Evolutionary conservation across 306 rosid species (phyloP), one percentile per base, ranked within the genome.

Genomic region (Clitoria ternatea): DNA sequence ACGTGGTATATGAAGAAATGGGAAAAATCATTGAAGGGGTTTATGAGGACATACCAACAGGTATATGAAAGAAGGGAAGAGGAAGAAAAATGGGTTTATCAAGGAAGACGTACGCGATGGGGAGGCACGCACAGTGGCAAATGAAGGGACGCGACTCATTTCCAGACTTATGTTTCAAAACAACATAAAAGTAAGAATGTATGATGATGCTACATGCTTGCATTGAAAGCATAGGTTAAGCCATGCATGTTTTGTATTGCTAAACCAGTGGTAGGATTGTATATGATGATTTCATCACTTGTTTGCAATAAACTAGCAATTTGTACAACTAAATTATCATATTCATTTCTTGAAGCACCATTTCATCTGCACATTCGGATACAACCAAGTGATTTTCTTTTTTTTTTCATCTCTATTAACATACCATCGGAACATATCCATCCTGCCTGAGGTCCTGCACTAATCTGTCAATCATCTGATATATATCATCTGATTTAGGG

Each of bases 401-500:
- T n/a, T n/a, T 17, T 29, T 33, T 24, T 79, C 43, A 55, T 47
- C 75, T 50, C 74, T 77, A 78, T 53, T 33, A 65, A 13, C 66
- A 65, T 27, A 29, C 49, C 35, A 33, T 71, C 3, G 80, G 76
- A 57, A 83, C 85, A 78, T 71, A 78, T n/a, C n/a, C n/a, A n/a
- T n/a, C n/a, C n/a, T n/a, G n/a, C n/a, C n/a, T n/a, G n/a, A n/a
- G n/a, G n/a, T n/a, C n/a, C n/a, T 54, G 19, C 10, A 82, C 81
- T 73, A 93, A 66, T 77, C 88, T 82, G 33, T 68, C 86, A 77
- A 93, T 81, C 96, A 90, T 86, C 72, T 66, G 48, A 81, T 88
- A 93, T 64, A 90, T 87, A 50, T 85, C 82, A 30, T 79, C 77
- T 8, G 96, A 87, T 74, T 82, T 82, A 24, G 93, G 96, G 75